Base-by-base conservation (phyloP, 257 asterid species). In the Salvia rosmarinus region DNA sequence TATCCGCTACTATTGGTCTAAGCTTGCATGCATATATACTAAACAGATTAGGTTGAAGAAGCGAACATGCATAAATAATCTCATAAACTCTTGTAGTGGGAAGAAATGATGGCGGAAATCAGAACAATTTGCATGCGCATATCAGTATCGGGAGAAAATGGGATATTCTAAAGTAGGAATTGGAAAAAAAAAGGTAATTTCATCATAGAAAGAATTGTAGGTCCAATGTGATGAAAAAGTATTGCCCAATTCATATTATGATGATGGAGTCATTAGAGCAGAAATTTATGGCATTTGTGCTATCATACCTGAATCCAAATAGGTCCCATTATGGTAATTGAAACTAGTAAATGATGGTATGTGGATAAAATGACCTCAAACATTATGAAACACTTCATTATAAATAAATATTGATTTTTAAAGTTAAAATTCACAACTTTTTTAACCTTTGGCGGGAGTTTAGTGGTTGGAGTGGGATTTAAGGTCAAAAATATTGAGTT, bases 81-180 rank as follows among this genome's bases (percentile, higher is more conserved):
- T 54, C 11, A 9, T 9, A 12, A 56, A 25, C 11, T 43, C 10
- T 2, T 11, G 25, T 4, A 47, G 20, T n/a, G 2, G 57, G 71
- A 71, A 40, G 66, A 57, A 66, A 76, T 70, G 20, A 62, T 62
- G 49, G 52, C 46, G 14, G 25, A 69, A 67, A 25, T 3, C 43
- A 82, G 67, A 78, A 47, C 19, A 68, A 62, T 59, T 25, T 57
- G 72, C 84, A 73, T 80, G 82, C 79, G 81, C 78, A 83, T 73
- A 69, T 75, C 37, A 62, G 72, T 40, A 71, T 47, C 44, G 78
- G 81, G 47, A 64, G 75, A 74, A 75, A 84, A 25, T 4, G 37
- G 46, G 43, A 21, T 17, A 56, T 49, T 37, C 6, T 35, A 75
- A 49, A 67, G 74, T 60, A 37, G 58, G 52, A 75, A 7, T 21